phyloP scores from a whole-genome alignment of 495 filamentous ascomycete genomes.

The Neurospora discreta region DNA sequence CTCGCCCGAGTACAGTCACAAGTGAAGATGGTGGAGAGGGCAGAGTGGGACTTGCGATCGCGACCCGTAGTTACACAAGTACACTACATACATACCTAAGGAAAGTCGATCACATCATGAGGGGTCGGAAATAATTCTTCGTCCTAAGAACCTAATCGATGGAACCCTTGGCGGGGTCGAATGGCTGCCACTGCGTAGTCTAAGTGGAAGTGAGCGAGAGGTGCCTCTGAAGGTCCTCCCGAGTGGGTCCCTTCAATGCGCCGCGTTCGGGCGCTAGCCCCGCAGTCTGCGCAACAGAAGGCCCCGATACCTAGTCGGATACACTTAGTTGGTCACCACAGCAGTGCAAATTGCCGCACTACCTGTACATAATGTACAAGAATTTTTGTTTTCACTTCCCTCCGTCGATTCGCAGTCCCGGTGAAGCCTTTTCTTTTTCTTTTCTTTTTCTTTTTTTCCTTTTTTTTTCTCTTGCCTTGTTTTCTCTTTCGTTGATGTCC shows the following conservation, averaged over 20 bases:
- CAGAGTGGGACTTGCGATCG: background rate
- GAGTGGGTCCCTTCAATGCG: background rate
- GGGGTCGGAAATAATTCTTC: conserved; percentile 7
- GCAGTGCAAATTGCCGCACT: background rate
- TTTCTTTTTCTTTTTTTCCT: no score
- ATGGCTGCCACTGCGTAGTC: background rate
- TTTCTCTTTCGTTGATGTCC: background rate
- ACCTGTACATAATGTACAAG: background rate
- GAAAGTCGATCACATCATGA: background rate
- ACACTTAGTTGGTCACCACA: background rate
- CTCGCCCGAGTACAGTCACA: background rate
- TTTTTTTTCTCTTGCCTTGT: no score
- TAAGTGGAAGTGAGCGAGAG: background rate
- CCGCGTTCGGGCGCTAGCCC: conserved; percentile 9
- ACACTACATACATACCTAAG: no score
- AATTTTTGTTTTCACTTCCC: background rate
- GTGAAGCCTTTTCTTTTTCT: background rate
- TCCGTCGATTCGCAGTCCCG: background rate
- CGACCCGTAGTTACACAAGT: background rate
- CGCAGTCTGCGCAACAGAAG: no score
- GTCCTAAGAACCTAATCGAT: background rate
- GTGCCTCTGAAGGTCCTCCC: background rate
- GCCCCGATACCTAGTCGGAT: background rate
- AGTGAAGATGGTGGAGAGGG: background rate
- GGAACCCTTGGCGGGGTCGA: conserved; percentile 4